Percentiles rank a stretch among this genome's conserved stretches.
Conservation (phyloP, 805 yeast genomes). For the Danielia reshetovae region DNA sequence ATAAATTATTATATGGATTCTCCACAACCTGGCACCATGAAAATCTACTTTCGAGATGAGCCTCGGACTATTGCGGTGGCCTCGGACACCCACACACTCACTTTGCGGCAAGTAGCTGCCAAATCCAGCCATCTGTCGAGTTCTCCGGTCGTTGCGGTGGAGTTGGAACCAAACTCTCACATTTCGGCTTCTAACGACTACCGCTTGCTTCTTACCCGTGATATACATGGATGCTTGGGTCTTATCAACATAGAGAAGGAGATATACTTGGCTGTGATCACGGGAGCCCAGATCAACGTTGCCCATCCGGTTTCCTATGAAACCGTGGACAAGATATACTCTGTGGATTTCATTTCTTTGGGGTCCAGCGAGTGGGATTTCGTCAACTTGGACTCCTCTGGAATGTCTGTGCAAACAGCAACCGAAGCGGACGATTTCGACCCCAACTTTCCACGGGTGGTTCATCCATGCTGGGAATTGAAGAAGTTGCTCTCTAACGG, state of each 20-base stretch:
- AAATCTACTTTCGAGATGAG: constrained; percentile 11
- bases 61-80: constrained; percentile 16
- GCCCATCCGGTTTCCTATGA: constrained; percentile 82
- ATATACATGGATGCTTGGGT: constrained; percentile 71
- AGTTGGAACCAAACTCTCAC: constrained; percentile 36
- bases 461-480: constrained; percentile 80
- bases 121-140: too few species aligned
- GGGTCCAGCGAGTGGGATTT: constrained; percentile 77
- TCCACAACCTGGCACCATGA: constrained; percentile 7
- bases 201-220: constrained; percentile 33
- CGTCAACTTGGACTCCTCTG: constrained; percentile 62
- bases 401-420: constrained; percentile 49
- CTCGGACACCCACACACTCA: constrained; percentile 14
- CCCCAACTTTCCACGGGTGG: constrained; percentile 18
- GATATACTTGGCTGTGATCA: constrained; percentile 73
- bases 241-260: constrained; percentile 65
- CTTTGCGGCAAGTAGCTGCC: constrained; percentile 8
- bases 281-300: constrained; percentile 63
- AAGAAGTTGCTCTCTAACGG: constrained; percentile 79
- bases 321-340: constrained; percentile 70
- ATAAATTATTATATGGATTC: too few species aligned
- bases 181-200: constrained; percentile 38
- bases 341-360: constrained; percentile 85
- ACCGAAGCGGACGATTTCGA: constrained; percentile 23
- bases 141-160: constrained; percentile 42